These are phyloP conservation scores for Tuber calosporum DNA, from an alignment of 495 filamentous ascomycete species.

Conservation along the genomic window DNA sequence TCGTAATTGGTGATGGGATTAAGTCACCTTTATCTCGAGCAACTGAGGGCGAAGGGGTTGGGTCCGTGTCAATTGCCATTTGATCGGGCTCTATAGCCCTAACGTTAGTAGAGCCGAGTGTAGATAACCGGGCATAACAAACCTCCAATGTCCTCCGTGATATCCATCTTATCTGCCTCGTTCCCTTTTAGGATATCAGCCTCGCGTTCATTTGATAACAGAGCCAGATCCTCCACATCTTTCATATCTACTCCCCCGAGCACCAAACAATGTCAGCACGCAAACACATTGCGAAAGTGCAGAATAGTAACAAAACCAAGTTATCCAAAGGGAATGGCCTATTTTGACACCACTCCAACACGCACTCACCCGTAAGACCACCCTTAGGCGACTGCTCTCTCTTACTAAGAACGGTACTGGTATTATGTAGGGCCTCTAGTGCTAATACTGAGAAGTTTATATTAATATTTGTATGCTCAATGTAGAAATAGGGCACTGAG, in stretches of 20 bases:
- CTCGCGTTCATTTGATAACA: not conserved
- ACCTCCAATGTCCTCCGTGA: not conserved
- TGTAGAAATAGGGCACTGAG: not conserved
- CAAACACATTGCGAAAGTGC: not conserved
- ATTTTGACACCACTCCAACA: conserved; percentile 4
- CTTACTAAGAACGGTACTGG: conserved; percentile 22
- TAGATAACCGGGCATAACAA: not conserved
- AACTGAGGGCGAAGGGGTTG: not conserved
- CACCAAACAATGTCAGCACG: conserved; percentile 12
- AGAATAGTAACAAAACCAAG: not conserved
- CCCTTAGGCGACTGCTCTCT: conserved; percentile 26
- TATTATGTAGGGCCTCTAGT: conserved; percentile 10
- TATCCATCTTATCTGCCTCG: not conserved
- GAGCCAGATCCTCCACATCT: not conserved
- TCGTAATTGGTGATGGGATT: not conserved
- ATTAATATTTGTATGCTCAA: not conserved
- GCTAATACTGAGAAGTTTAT: conserved; percentile 5
- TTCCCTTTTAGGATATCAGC: not conserved
- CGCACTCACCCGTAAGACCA: conserved; percentile 13
- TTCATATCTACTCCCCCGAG: conserved; percentile 6
- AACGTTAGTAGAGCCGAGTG: conserved; percentile 7
- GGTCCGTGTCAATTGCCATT: not conserved
- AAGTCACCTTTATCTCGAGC: conserved; percentile 1
- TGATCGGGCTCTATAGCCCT: conserved; percentile 11
- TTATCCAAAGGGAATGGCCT: not conserved